Conservation (phyloP, 305 asterid genomes). For the Fraxinus velutina region DNA sequence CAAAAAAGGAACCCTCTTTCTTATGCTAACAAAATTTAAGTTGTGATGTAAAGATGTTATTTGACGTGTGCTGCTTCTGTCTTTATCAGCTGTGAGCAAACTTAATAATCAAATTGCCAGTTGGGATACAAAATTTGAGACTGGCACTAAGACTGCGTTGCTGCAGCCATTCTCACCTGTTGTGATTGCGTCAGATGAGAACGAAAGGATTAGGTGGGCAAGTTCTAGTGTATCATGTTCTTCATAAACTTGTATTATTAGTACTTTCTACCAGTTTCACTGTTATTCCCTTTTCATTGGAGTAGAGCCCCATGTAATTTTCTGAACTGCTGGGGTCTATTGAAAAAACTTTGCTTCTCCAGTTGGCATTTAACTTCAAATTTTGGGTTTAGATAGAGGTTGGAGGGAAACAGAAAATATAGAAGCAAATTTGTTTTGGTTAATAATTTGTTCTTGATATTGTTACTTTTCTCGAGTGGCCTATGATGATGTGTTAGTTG, state of each 20-base stretch:
- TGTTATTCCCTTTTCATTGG: constrained; percentile 15
- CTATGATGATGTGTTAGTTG: not conserved
- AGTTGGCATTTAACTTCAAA: not conserved
- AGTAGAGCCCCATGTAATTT: not conserved
- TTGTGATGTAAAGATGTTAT: not conserved
- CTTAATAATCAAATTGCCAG: constrained; percentile 90
- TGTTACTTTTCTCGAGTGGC: not conserved
- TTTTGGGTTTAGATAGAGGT: not conserved
- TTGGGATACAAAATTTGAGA: constrained; percentile 95
- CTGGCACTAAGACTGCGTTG: constrained; percentile 78
- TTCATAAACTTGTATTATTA: not conserved
- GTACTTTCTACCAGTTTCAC: not conserved
- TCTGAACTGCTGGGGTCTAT: not conserved
- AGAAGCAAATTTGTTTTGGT: not conserved
- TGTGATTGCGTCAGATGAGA: constrained; percentile 93
- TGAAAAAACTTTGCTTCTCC: not conserved
- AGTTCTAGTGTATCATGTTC: not conserved
- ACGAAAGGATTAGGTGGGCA: constrained; percentile 81
- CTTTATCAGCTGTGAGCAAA: constrained; percentile 71
- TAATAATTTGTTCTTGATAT: not conserved
- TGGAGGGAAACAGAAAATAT: not conserved
- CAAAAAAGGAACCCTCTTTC: not conserved
- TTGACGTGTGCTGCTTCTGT: constrained; percentile 14
- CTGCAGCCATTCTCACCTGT: constrained; percentile 91
- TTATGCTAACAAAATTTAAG: not conserved